phyloP scores from a whole-genome alignment of 176 grass and related monocot genomes.

The Zea luxurians region DNA sequence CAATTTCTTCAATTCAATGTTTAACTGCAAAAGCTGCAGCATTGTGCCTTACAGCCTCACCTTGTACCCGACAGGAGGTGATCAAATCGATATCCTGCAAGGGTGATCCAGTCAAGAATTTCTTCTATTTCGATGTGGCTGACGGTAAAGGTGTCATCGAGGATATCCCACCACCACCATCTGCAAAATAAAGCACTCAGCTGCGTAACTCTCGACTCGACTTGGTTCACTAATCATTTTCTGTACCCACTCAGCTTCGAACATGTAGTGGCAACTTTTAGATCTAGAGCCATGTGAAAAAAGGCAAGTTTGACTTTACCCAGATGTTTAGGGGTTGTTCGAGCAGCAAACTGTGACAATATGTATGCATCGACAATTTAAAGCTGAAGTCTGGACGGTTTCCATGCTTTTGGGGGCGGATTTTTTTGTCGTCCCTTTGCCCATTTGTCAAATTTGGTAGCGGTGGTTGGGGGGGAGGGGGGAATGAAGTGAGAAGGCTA shows the following conservation, averaged over 20 bases:
- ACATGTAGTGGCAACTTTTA: constrained; percentile 31
- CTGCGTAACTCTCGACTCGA: constrained; percentile 14
- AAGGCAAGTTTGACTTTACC: background rate
- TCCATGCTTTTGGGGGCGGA: background rate
- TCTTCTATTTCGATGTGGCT: constrained; percentile 68
- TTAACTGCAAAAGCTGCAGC: background rate
- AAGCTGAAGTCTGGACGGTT: background rate
- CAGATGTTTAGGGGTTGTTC: background rate
- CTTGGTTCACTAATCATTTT: constrained; percentile 22
- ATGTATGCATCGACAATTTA: background rate
- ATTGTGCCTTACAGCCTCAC: background rate
- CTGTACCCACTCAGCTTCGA: constrained; percentile 3
- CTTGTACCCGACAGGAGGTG: constrained; percentile 59
- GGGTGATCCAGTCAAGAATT: constrained; percentile 89
- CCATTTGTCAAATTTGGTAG: constrained; percentile 3
- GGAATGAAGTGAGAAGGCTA: background rate
- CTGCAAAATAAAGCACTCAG: background rate
- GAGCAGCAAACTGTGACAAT: background rate
- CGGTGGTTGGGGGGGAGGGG: background rate
- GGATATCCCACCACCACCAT: constrained; percentile 53
- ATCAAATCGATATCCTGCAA: constrained; percentile 93
- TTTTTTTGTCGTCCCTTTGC: background rate
- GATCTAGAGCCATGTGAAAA: constrained; percentile 2
- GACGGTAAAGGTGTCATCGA: constrained; percentile 88
- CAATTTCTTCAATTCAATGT: background rate